Evolutionary conservation across 2,329 filamentous ascomycete genomes (phyloP).

Genomic region (Elsinoe necatrix): DNA sequence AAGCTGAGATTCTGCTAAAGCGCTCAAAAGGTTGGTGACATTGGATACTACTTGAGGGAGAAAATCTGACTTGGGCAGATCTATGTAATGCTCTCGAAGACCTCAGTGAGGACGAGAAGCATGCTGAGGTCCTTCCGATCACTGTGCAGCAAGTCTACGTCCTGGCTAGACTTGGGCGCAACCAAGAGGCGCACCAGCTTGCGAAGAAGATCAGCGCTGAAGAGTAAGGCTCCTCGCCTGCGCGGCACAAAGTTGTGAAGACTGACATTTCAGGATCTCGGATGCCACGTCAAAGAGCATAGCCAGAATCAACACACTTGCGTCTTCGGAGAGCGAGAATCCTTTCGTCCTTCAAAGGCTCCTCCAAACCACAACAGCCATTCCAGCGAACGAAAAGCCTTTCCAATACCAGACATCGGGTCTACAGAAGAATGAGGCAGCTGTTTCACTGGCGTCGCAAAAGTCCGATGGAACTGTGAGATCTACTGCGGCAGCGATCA

Average conservation of each 20-base stretch:
- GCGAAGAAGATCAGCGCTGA: constrained; percentile 53
- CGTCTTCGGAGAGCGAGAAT: constrained; percentile 47
- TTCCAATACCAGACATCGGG: constrained; percentile 63
- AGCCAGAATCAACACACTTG: constrained; percentile 56
- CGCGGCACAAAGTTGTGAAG: background rate
- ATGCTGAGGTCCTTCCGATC: constrained; percentile 65
- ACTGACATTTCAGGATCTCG: constrained; percentile 44
- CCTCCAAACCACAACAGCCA: constrained; percentile 46
- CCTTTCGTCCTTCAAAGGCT: constrained; percentile 60
- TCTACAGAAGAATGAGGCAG: constrained; percentile 54
- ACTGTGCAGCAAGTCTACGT: constrained; percentile 69
- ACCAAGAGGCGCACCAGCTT: constrained; percentile 55
- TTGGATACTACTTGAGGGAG: background rate
- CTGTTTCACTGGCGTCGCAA: constrained; percentile 56
- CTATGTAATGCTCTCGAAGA: constrained; percentile 68
- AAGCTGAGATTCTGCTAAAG: constrained; percentile 59
- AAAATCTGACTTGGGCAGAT: constrained; percentile 31
- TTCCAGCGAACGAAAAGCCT: constrained; percentile 52
- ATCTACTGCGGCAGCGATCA: constrained; percentile 45
- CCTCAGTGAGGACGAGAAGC: constrained; percentile 63
- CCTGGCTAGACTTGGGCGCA: constrained; percentile 56
- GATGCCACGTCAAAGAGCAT: constrained; percentile 60
- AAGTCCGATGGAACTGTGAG: constrained; percentile 59
- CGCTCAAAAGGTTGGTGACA: constrained; percentile 46
- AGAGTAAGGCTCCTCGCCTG: constrained; percentile 43